These are phyloP conservation scores for Bonnemaisonia californica DNA, from an alignment of 31 red algal species.

Conservation along the genomic window DNA sequence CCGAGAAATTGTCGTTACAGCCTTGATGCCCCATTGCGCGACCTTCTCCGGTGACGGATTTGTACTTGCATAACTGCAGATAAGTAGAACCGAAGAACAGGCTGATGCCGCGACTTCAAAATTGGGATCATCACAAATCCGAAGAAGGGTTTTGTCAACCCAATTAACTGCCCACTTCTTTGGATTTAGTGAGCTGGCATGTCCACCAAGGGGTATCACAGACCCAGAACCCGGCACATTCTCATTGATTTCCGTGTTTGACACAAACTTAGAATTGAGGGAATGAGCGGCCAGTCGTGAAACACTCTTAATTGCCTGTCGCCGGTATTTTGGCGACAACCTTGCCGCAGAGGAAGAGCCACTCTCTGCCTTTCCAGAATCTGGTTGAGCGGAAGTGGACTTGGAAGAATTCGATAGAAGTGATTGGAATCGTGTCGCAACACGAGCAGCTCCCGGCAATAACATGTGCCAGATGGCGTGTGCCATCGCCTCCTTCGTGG, in stretches of 20 bases:
- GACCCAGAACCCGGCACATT: background rate
- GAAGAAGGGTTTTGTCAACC: slow-evolving; percentile 39
- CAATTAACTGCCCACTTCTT: slow-evolving; percentile 38
- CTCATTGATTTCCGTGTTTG: background rate
- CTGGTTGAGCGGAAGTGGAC: slow-evolving; percentile 1
- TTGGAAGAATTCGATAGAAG: background rate
- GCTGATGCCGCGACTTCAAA: slow-evolving; percentile 38
- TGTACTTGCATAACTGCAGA: slow-evolving; percentile 47
- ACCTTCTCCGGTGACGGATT: slow-evolving; percentile 42
- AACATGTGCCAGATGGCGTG: slow-evolving; percentile 47
- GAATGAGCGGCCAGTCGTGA: background rate
- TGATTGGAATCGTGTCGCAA: slow-evolving; percentile 35
- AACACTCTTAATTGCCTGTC: background rate
- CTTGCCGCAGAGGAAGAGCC: background rate
- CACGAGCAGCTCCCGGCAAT: slow-evolving; percentile 20
- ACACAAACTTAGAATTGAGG: background rate
- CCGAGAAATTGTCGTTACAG: slow-evolving; percentile 35
- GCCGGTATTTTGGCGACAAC: background rate
- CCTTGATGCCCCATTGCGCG: slow-evolving; percentile 47
- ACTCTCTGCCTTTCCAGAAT: background rate
- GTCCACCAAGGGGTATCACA: background rate
- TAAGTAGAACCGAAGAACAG: slow-evolving; percentile 20
- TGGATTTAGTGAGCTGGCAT: slow-evolving; percentile 17
- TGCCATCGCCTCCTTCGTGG: slow-evolving; percentile 36
- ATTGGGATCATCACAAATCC: slow-evolving; percentile 24